phyloP scores from a whole-genome alignment of 352 stramenopile genomes.

The Phytophthora pistaciae region DNA sequence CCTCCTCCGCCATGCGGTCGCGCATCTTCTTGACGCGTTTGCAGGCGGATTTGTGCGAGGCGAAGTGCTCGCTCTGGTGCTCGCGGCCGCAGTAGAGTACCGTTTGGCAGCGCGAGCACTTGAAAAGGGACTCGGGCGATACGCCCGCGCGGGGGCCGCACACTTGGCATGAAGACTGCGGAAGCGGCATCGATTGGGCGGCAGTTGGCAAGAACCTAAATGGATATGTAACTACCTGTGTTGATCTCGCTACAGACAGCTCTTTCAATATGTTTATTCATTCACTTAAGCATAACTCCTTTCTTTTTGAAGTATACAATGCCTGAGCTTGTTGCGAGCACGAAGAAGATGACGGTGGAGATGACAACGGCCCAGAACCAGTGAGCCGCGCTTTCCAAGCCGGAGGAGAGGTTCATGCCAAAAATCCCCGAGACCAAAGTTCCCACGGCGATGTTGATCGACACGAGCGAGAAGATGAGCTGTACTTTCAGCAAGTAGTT shows the following conservation, averaged over 20 bases:
- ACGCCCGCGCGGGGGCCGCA: background rate
- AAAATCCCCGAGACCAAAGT: constrained; percentile 25
- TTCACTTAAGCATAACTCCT: constrained; percentile 20
- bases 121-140: background rate
- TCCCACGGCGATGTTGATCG: constrained; percentile 22
- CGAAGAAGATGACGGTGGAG: constrained; percentile 25
- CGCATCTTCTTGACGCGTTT: background rate
- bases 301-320: constrained; percentile 12
- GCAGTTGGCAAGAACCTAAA: background rate
- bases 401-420: constrained; percentile 35
- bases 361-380: constrained; percentile 36
- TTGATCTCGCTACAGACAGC: too few species aligned
- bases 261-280: too few species aligned
- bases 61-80: background rate
- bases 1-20: background rate
- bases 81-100: background rate
- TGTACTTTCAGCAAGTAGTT: constrained; percentile 51
- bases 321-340: constrained; percentile 17
- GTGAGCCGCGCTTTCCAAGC: constrained; percentile 8
- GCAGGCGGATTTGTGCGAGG: background rate
- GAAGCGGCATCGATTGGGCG: background rate
- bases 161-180: background rate
- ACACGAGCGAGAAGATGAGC: constrained; percentile 26
- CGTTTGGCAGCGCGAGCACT: background rate
- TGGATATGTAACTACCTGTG: too few species aligned